Base-by-base conservation (phyloP, 169 alveolate species). In the Plasmodium gonderi region DNA sequence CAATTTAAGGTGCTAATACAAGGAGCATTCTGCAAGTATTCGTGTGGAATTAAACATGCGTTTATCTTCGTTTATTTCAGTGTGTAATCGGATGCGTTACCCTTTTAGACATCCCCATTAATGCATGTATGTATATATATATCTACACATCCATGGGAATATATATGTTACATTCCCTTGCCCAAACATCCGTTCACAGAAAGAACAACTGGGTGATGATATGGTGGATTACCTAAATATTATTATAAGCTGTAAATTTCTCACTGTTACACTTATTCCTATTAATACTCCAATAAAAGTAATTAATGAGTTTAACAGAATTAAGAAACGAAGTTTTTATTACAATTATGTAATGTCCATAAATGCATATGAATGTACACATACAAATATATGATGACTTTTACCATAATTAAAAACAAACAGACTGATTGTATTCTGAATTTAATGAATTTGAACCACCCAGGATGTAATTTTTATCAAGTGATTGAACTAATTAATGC, bases 401-500 rank as follows among this genome's bases (percentile, higher is more conserved):
- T n/a, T 31, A 20, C 23, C 29, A 8, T 0, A 12, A 20, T n/a
- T 69, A 20, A 36, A 17, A 36, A 64, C 23, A 29, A 45, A 69
- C 33, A 85, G 92, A 75, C 80, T 36, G 92, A 85, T 60, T 85
- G 89, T 29, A 60, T 85, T 45, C 67, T 76, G 14, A 85, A 85
- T 75, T 44, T 85, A 17, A 26, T 45, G 44, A 85, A 74, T 51
- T 76, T 77, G 33, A 20, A 85, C 33, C 64, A 54, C 36, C 33
- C 68, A 17, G 92, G 79, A 47, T 67, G 67, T 17, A 60, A 74
- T 20, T 74, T 85, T 14, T 85, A 85, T 29, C 67, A 85, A 2
- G 68, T 85, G 36, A 54, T 85, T 54, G 92, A 85, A 85, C 67
- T 85, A 20, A 51, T 85, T 75, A 75, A 85, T 60, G 92, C 92